These are phyloP conservation scores for Termitomyces sp. DNA, from an alignment of 768 basidiomycete species.

Conservation along the genomic window DNA sequence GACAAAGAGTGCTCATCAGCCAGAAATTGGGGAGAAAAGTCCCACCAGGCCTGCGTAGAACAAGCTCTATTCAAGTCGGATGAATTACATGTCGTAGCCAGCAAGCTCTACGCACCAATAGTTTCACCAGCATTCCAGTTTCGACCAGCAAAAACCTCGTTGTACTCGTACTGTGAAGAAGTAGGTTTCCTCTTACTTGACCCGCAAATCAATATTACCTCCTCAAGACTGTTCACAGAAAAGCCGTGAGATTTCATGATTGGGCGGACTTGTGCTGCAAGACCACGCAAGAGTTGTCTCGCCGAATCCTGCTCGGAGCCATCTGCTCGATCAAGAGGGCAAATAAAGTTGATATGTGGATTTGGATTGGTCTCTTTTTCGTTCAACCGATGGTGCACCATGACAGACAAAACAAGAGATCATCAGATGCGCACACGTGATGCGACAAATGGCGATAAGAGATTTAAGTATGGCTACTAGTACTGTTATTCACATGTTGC, in stretches of 20 bases:
- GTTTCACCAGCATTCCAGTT: constrained; percentile 86
- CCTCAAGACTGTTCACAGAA: constrained; percentile 72
- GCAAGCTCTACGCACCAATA: constrained; percentile 41
- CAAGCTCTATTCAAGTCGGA: constrained; percentile 49
- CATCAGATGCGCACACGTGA: neutral
- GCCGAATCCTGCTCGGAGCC: constrained; percentile 52
- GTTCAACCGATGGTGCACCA: constrained; percentile 76
- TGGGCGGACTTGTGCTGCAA: constrained; percentile 80
- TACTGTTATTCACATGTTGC: constrained; percentile 5
- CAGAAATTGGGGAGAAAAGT: constrained; percentile 57
- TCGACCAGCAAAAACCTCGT: constrained; percentile 71
- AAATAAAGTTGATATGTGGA: constrained; percentile 71
- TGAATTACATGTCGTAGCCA: neutral
- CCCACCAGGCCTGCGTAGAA: constrained; percentile 58
- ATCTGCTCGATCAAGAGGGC: constrained; percentile 41
- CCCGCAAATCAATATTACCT: constrained; percentile 41
- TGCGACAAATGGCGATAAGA: neutral
- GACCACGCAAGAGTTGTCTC: constrained; percentile 64
- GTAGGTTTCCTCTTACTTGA: neutral
- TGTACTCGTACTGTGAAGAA: constrained; percentile 62
- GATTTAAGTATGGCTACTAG: neutral
- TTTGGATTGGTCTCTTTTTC: constrained; percentile 70
- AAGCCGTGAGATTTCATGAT: constrained; percentile 81
- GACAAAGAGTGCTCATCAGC: constrained; percentile 75
- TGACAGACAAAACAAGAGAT: constrained; percentile 13